Base-by-base conservation (phyloP, 2,329 filamentous ascomycete genomes). In the Cercospora sp. region DNA sequence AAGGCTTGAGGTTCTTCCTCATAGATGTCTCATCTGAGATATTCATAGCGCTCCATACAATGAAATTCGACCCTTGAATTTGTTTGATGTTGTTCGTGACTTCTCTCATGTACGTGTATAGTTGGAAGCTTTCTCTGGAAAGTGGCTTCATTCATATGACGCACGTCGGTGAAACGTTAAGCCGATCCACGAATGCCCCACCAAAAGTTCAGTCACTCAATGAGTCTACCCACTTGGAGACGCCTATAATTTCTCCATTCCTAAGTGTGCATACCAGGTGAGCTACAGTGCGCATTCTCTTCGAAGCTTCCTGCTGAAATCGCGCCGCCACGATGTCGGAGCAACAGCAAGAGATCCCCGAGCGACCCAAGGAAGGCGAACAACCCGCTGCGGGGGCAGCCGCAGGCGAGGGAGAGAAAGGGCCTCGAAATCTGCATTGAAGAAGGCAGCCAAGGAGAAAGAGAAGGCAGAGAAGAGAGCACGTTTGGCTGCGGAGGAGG, bases 361-460 rank as follows among this genome's bases (percentile, higher is more conserved):
- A 77, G 68, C 72, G 76, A 60, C 76, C 75, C 28, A 77, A 77
- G 63, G 74, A 74, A 18, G 71, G 73, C 37, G 70, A 71, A 43
- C 65, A 69, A 8, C 67, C 67, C 5, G 61, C 69, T 49, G 65
- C 67, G 34, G 68, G 30, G 21, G 49, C 43, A 28, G 67, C 71
- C 28, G 76, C 63, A 58, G 74, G 66, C 28, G 76, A 77, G 40
- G 74, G 73, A 57, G 82, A 81, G 65, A 82, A 81, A 65, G 82
- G 82, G 13, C 84, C 86, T 92, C 90, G 69, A 94, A 96, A 83
- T 94, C 90, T 81, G 92, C 89, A 16, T 82, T 90, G 72, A 96
- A 96, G 84, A 97, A 96, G 84, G 89, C 91, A 57, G 90, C 91
- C 75, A 96, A 96, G 83, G 92, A 94, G 30, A 93, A 93, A 83